Percentiles rank a stretch among this genome's conserved stretches.
phyloP scores from a whole-genome alignment of 2,329 filamentous ascomycete genomes.

The Ceratocystis variospora region DNA sequence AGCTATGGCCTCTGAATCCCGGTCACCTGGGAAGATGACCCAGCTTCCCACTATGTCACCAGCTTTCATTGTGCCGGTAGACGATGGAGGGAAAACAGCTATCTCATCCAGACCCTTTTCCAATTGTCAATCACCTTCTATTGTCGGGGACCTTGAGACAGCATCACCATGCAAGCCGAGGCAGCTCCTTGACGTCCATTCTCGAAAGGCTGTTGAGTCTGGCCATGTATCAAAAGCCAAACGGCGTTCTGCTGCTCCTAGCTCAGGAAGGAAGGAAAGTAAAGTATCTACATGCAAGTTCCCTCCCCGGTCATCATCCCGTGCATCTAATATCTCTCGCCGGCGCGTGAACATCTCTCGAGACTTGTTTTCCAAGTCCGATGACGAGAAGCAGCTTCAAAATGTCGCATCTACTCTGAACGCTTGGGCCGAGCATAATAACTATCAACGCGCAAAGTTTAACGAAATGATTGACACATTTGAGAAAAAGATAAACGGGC shows the following conservation, averaged over 20 bases:
- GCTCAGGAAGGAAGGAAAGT: slow-evolving; percentile 2
- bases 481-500: slow-evolving; percentile 13
- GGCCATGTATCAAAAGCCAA: neutral
- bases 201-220: neutral
- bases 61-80: slow-evolving; percentile 2
- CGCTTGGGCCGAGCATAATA: slow-evolving; percentile 16
- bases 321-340: slow-evolving; percentile 18
- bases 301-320: slow-evolving; percentile 14
- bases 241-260: neutral
- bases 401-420: slow-evolving; percentile 18
- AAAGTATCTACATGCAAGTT: neutral
- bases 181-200: neutral
- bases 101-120: no score
- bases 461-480: slow-evolving; percentile 11
- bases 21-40: neutral
- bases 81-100: neutral
- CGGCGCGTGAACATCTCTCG: slow-evolving; percentile 12
- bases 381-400: slow-evolving; percentile 16
- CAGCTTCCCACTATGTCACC: slow-evolving; percentile 5
- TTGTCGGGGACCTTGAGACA: slow-evolving; percentile 16
- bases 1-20: neutral
- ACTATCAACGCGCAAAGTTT: slow-evolving; percentile 10
- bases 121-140: neutral
- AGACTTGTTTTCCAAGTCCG: slow-evolving; percentile 13
- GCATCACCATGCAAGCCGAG: neutral